A percentile compares a stretch with the other conserved stretches of the same genome.
Conservation (phyloP, 73 alveolate species). For the Paramecium pentaurelia region DNA sequence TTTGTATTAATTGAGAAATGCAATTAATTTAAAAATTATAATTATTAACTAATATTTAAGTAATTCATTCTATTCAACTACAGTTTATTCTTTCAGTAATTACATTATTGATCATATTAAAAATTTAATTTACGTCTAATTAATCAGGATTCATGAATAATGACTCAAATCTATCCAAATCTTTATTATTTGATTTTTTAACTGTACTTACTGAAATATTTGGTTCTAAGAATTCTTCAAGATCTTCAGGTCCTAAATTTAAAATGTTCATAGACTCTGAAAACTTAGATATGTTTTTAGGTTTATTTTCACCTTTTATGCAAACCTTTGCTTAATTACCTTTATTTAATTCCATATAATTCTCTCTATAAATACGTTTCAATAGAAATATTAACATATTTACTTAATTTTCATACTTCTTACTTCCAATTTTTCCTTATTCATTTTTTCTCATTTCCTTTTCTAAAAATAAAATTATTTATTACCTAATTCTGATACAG, state of each 20-base stretch:
- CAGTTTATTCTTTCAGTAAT: conserved; percentile 11
- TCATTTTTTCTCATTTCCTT: conserved; percentile 39
- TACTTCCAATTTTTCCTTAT: not conserved
- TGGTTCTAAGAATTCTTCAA: conserved; percentile 37
- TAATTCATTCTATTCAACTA: not conserved
- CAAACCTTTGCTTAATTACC: not conserved
- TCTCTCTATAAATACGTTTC: conserved; percentile 14
- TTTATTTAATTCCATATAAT: conserved; percentile 15
- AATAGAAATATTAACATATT: not conserved
- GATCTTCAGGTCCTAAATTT: conserved; percentile 36
- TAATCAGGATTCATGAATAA: not conserved
- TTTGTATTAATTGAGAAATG: not conserved
- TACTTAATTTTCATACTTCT: conserved; percentile 16
- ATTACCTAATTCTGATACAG: conserved; percentile 45
- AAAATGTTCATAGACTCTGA: conserved; percentile 20
- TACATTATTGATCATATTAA: not conserved
- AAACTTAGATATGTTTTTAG: conserved; percentile 19
- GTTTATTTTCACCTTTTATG: not conserved
- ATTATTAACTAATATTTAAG: not conserved
- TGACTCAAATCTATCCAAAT: conserved; percentile 15
- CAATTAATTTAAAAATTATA: not conserved
- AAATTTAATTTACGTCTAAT: not conserved
- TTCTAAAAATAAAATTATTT: not conserved
- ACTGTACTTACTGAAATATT: conserved; percentile 22
- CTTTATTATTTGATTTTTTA: conserved; percentile 19